Evolutionary conservation across 805 yeast genomes (phyloP).

Genomic region (Pichia cabralensis): DNA sequence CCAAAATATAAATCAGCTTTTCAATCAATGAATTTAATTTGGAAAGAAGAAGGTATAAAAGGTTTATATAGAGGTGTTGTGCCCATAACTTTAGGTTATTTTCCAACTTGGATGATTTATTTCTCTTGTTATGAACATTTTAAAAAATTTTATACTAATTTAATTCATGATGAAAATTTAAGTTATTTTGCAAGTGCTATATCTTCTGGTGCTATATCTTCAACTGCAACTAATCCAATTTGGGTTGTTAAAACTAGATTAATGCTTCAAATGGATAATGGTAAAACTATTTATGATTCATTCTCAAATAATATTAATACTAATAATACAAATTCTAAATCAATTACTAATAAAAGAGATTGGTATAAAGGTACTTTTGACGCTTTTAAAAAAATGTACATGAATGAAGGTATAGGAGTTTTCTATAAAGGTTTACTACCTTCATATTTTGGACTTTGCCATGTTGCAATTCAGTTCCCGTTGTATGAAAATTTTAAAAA

Average conservation of each 20-base stretch:
- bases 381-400: conserved; percentile 73
- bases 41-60: conserved; percentile 65
- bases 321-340: not conserved
- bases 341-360: conserved; percentile 8
- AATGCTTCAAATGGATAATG: conserved; percentile 67
- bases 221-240: conserved; percentile 83
- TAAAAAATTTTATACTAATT: conserved; percentile 32
- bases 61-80: conserved; percentile 87
- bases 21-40: conserved; percentile 57
- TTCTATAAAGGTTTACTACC: conserved; percentile 89
- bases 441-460: conserved; percentile 79
- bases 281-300: conserved; percentile 29
- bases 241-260: conserved; percentile 96
- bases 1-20: conserved; percentile 46
- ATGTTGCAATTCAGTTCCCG: conserved; percentile 95
- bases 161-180: conserved; percentile 20
- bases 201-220: conserved; percentile 80
- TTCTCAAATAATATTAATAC: conserved; percentile 13
- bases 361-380: conserved; percentile 72
- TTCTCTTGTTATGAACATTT: conserved; percentile 82
- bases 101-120: conserved; percentile 97
- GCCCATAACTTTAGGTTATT: conserved; percentile 88
- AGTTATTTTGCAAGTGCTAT: conserved; percentile 56
- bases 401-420: conserved; percentile 67
- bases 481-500: conserved; percentile 74